These are phyloP conservation scores for Arxiozyma telluris DNA, from an alignment of 1,139 yeast species.

Conservation along the genomic window DNA sequence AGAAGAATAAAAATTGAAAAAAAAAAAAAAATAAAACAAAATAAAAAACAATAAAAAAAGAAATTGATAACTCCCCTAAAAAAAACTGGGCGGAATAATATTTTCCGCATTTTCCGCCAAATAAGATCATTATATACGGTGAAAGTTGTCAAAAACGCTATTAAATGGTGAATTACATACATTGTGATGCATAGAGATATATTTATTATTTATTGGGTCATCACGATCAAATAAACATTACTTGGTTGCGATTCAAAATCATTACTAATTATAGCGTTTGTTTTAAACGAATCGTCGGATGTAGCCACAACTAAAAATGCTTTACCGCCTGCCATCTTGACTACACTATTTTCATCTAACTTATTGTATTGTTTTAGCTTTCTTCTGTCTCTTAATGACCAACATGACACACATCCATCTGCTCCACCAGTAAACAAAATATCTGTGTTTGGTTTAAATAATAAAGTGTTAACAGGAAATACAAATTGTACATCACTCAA, in stretches of 20 bases:
- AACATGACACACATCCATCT: constrained; percentile 64
- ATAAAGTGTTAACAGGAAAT: constrained; percentile 65
- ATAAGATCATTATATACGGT: not conserved
- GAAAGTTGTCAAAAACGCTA: not conserved
- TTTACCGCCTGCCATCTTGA: constrained; percentile 37
- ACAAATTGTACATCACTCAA: constrained; percentile 50
- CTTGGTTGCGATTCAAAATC: constrained; percentile 21
- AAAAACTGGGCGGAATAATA: not conserved
- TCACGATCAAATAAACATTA: constrained; percentile 11
- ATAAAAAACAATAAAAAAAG: not conserved
- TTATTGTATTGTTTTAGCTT: constrained; percentile 46
- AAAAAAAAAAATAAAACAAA: not conserved
- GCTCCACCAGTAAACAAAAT: constrained; percentile 71
- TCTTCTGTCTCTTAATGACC: constrained; percentile 57
- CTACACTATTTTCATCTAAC: constrained; percentile 41
- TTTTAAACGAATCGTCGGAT: constrained; percentile 50
- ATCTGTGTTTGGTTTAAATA: constrained; percentile 41
- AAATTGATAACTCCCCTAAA: not conserved
- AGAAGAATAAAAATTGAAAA: not conserved
- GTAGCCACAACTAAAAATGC: constrained; percentile 49
- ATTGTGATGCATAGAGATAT: not conserved
- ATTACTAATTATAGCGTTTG: constrained; percentile 22
- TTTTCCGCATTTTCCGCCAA: not conserved
- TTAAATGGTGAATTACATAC: not conserved
- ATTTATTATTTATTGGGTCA: not conserved